Percentiles rank a stretch among this genome's conserved stretches.
These are phyloP conservation scores for Heliosperma pusillum DNA, from an alignment of 148 eudicot genomes.

Conservation along the genomic window DNA sequence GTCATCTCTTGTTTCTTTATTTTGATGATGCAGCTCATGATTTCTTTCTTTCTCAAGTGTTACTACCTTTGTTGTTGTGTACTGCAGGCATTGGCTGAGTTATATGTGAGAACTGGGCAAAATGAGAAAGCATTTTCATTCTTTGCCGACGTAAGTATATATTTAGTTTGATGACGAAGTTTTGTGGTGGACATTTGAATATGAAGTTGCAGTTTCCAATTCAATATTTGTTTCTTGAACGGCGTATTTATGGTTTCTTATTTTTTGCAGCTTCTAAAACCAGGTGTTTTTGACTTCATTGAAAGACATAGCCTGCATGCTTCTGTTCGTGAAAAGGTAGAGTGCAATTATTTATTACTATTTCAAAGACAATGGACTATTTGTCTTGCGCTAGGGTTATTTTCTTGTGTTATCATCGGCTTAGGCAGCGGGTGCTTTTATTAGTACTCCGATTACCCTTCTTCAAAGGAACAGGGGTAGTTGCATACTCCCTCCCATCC, in stretches of 20 bases:
- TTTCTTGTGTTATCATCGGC: background rate
- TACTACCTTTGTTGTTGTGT: conserved; percentile 7
- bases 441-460: background rate
- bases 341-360: background rate
- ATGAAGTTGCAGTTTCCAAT: conserved; percentile 11
- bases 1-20: conserved; percentile 28
- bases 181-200: conserved; percentile 2
- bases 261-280: conserved; percentile 73
- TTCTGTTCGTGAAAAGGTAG: conserved; percentile 83
- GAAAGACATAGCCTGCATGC: conserved; percentile 87
- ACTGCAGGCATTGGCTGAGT: conserved; percentile 83
- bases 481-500: too few species aligned
- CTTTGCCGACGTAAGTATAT: conserved; percentile 84
- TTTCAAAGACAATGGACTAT: background rate
- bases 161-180: conserved; percentile 1
- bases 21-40: conserved; percentile 14
- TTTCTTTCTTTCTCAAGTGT: conserved; percentile 10
- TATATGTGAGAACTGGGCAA: conserved; percentile 82
- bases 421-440: background rate
- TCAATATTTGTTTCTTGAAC: background rate
- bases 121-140: conserved; percentile 83
- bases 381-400: background rate
- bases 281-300: conserved; percentile 86
- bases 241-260: conserved; percentile 3
- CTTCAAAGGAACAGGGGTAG: background rate